phyloP scores from a whole-genome alignment of 2,329 filamentous ascomycete genomes.

The Trematosphaeria pertusa region DNA sequence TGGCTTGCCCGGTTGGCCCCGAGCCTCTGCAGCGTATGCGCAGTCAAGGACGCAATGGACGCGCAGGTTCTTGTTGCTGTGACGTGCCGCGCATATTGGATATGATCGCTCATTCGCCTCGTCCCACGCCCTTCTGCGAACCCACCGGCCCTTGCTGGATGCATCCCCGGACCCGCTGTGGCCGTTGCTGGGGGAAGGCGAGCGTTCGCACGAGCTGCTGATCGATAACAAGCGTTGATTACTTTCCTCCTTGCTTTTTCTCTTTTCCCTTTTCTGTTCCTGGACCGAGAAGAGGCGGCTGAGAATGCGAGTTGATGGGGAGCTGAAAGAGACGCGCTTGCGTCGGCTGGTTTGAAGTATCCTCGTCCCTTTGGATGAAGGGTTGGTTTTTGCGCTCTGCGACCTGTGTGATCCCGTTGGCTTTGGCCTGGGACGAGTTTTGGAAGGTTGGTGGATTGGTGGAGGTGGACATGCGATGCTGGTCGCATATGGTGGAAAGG shows the following conservation, averaged over 20 bases:
- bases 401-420: constrained; percentile 42
- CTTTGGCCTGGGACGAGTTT: constrained; percentile 35
- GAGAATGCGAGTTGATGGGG: constrained; percentile 32
- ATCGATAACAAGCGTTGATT: constrained; percentile 51
- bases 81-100: constrained; percentile 52
- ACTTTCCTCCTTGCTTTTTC: constrained; percentile 41
- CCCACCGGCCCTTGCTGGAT: constrained; percentile 43
- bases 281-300: constrained; percentile 21
- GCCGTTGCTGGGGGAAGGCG: constrained; percentile 41
- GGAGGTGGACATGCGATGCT: constrained; percentile 18
- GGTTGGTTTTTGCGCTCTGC: constrained; percentile 47
- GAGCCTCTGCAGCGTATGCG: constrained; percentile 27
- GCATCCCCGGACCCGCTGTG: constrained; percentile 46
- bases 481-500: constrained; percentile 9
- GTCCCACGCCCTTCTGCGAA: constrained; percentile 31
- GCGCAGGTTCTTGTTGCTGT: constrained; percentile 27
- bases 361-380: constrained; percentile 44
- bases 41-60: constrained; percentile 34
- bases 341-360: constrained; percentile 15
- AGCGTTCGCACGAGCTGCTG: constrained; percentile 40
- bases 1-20: constrained; percentile 50
- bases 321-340: constrained; percentile 47
- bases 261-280: constrained; percentile 21
- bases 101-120: constrained; percentile 52
- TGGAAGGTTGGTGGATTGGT: constrained; percentile 13